Evolutionary conservation across 1,139 yeast species (phyloP), one percentile per base, ranked within the genome.

Genomic region (Saccharomyces hybrid): DNA sequence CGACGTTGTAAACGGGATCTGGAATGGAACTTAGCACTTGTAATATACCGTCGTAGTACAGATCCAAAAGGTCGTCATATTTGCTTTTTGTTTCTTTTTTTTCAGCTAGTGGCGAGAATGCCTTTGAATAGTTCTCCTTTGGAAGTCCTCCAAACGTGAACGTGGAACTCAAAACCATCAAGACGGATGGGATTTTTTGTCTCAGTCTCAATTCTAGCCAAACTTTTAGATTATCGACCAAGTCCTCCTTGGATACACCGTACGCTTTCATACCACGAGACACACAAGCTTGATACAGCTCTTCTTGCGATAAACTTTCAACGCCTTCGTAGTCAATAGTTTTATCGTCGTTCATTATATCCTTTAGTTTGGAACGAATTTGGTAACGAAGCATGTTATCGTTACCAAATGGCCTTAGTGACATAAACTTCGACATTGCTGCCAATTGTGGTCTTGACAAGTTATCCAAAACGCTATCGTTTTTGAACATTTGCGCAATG

Each of bases 321-420:
- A 90, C 95, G 51, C 98, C 98, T 74, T 93, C 99, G 67, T 88
- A 89, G 66, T 89, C 96, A 63, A 93, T 89, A 47, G 89, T 85
- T 66, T 86, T 84, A 71, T 93, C 99, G 71, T 93, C 99, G 64
- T 85, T 84, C 71, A 90, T 93, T 72, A 90, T 89, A 65, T 83
- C 88, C 62, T 91, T 81, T 78, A 93, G 80, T 65, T 88, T 83
- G 73, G 88, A 91, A 73, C 99, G 87, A 62, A 93, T 90, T 69
- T 90, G 89, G 74, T 93, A 91, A 65, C 99, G 85, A 64, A 93
- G 77, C 69, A 93, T 85, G 59, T 90, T 84, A 69, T 91, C 96
- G 49, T 96, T 88, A 34, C 99, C 99, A 70, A 88, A 91, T 2
- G 98, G 96, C 66, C 89, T 85, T 59, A 93, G 73, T 57, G 89